Evolutionary conservation across 2,329 filamentous ascomycete species (phyloP), one percentile per base, ranked within the genome.

Genomic region (Sporothrix globosa): DNA sequence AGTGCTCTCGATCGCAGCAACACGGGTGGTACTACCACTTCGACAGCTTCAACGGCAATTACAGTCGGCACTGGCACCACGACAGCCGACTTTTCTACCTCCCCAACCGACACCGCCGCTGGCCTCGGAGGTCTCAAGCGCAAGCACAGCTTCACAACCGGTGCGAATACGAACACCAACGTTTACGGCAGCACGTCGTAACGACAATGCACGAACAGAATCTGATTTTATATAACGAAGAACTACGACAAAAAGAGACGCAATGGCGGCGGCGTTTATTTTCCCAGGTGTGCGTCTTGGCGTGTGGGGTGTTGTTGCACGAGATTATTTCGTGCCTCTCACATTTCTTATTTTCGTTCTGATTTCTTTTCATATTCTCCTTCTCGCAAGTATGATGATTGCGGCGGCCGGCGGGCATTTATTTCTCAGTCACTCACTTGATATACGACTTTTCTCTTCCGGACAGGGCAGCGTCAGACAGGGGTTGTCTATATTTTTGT

Each of bases 71-170:
- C 46, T 2, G 63, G 63, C 27, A 66, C 46, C 4, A 19, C 46
- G 17, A 27, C 63, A 4, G 41, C 19, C 1, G 63, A 66, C 27
- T 66, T 52, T n/a, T 66, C 63, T 17, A 50, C 46, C 27, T 66
- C 63, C 6, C 63, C 63, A 11, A 66, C 63, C 30, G 46, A 52
- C 46, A 27, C 46, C 66, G 76, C 78, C 44, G 75, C 77, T 30
- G 79, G 77, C 72, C 75, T 34, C 77, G 77, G 53, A 74, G 68
- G 75, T 50, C 75, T 81, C 67, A 80, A 80, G 75, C 78, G 81
- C 66, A 81, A 81, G 74, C 77, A 78, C 69, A 82, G 81, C 74
- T 81, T 80, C 72, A 78, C 77, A 10, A 63, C 56, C 6, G 56
- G 39, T 14, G 52, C 60, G 17, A 66, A 63, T 48, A 19, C 58